These are phyloP conservation scores for Apostasia ramifera DNA, from an alignment of 106 monocot species.

Conservation along the genomic window DNA sequence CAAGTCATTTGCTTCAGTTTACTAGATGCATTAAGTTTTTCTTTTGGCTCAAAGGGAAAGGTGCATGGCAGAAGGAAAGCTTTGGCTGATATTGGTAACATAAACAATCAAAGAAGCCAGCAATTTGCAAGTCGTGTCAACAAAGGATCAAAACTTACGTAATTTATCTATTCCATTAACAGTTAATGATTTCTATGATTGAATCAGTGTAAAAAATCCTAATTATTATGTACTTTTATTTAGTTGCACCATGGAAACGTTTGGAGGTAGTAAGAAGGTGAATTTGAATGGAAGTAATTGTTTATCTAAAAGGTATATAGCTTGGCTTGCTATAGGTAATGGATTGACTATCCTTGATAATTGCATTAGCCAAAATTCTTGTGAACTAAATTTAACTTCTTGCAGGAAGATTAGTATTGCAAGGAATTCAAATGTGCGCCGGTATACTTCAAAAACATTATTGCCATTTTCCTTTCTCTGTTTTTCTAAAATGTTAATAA, in stretches of 20 bases:
- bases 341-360: background rate
- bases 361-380: background rate
- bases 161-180: background rate
- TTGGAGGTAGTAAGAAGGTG: background rate
- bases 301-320: constrained; percentile 1
- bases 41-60: background rate
- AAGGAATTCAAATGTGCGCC: background rate
- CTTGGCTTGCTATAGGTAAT: background rate
- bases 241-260: background rate
- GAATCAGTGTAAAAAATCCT: too few relatives aligned
- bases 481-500: background rate
- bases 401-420: constrained; percentile 6
- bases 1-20: too few relatives aligned
- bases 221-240: too few relatives aligned
- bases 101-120: background rate
- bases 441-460: too few relatives aligned
- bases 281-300: constrained; percentile 3
- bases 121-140: background rate
- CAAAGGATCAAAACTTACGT: constrained; percentile 7
- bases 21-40: background rate
- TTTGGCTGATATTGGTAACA: constrained; percentile 4
- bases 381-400: constrained; percentile 1
- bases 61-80: constrained; percentile 10
- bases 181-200: too few relatives aligned
- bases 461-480: background rate